phyloP scores from a whole-genome alignment of 306 rosid species.

The Rubus idaeus region DNA sequence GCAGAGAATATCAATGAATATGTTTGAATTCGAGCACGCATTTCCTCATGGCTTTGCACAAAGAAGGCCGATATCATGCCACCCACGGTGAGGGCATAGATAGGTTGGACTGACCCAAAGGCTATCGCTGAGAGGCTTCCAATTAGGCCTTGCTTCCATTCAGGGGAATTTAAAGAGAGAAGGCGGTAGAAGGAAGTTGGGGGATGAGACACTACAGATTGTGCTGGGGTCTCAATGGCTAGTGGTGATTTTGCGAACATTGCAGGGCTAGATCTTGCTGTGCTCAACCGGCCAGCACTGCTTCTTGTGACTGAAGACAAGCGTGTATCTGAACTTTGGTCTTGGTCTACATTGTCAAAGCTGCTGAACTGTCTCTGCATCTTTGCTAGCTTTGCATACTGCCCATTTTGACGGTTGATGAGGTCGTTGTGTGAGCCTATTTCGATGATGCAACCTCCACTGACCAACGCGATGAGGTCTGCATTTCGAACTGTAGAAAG shows the following conservation, averaged over 20 bases:
- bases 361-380: constrained; percentile 76
- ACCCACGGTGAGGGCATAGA: constrained; percentile 83
- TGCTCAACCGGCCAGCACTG: constrained; percentile 68
- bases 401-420: constrained; percentile 57
- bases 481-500: constrained; percentile 88
- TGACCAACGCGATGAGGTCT: constrained; percentile 75
- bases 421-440: constrained; percentile 74
- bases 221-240: constrained; percentile 24
- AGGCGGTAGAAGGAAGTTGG: constrained; percentile 74
- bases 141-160: constrained; percentile 82
- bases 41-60: constrained; percentile 67
- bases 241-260: constrained; percentile 60
- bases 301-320: constrained; percentile 60
- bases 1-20: constrained; percentile 65
- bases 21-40: constrained; percentile 59
- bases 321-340: constrained; percentile 41
- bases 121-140: constrained; percentile 78
- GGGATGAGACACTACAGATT: constrained; percentile 31
- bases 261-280: constrained; percentile 72
- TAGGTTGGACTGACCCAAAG: constrained; percentile 83
- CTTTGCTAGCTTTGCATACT: constrained; percentile 75
- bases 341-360: constrained; percentile 55
- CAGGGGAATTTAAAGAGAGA: constrained; percentile 66
- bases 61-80: constrained; percentile 94
- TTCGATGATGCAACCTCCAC: constrained; percentile 69